Evolutionary conservation across 176 grass and related monocot genomes (phyloP).

Genomic region (Oropetium thomaeum): DNA sequence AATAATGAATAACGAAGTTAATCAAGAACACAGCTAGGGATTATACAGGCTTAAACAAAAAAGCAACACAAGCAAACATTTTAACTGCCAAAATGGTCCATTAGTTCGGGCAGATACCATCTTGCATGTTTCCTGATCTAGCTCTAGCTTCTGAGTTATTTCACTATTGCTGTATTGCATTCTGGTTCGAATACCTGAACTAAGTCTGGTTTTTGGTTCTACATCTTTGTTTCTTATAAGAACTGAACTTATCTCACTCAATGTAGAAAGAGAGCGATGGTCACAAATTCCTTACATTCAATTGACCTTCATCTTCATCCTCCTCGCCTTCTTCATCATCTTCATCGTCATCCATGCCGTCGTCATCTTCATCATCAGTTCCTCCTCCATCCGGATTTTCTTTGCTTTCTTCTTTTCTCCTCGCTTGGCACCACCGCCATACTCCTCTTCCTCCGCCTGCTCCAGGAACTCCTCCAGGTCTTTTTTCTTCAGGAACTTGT

Average conservation of each 20-base stretch:
- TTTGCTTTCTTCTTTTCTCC: constrained; percentile 34
- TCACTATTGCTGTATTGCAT: background rate
- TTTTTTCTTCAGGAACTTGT: constrained; percentile 73
- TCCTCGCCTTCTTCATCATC: constrained; percentile 56
- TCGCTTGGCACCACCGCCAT: constrained; percentile 37
- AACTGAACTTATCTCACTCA: background rate
- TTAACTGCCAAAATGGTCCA: background rate
- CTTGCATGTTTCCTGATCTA: background rate
- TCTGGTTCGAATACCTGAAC: background rate
- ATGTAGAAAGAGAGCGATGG: background rate
- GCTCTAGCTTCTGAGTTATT: background rate
- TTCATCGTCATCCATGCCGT: constrained; percentile 30
- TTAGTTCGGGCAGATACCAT: background rate
- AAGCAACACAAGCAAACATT: background rate
- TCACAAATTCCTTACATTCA: constrained; percentile 49
- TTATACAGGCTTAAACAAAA: background rate
- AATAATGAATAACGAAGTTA: constrained; percentile 26
- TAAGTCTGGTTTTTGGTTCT: background rate
- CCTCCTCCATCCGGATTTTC: constrained; percentile 40
- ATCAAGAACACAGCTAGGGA: background rate
- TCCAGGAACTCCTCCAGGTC: constrained; percentile 62
- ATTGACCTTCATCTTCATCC: constrained; percentile 38
- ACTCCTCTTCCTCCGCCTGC: constrained; percentile 64
- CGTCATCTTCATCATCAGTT: constrained; percentile 37
- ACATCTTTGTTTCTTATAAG: background rate